Conservation (phyloP, 305 asterid species). For the Solanum hybrid region DNA sequence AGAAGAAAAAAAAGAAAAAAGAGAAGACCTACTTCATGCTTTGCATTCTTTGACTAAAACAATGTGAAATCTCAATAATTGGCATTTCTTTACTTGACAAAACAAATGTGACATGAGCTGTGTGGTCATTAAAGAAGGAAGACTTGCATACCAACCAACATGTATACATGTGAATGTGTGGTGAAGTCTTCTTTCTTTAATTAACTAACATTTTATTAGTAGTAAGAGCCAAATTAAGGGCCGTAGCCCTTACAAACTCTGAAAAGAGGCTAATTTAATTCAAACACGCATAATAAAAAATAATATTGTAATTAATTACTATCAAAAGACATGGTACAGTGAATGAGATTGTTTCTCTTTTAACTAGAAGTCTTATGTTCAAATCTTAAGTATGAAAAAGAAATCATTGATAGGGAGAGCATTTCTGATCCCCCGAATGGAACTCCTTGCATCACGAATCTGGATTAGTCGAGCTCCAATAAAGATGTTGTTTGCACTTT, state of each 20-base stretch:
- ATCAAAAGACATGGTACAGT: not conserved
- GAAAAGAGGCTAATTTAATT: not conserved
- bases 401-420: not conserved
- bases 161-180: not conserved
- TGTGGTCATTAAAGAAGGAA: not conserved
- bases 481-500: too few relatives aligned
- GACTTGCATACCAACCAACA: not conserved
- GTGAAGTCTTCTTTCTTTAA: not conserved
- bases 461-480: not conserved
- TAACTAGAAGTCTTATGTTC: not conserved
- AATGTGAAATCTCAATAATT: not conserved
- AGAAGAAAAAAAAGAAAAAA: not conserved
- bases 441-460: not conserved
- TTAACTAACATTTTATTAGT: not conserved
- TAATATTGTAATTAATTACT: not conserved
- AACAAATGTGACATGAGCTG: not conserved
- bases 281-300: not conserved
- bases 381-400: not conserved
- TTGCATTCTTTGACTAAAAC: not conserved
- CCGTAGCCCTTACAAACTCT: not conserved
- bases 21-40: not conserved
- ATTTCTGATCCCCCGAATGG: not conserved
- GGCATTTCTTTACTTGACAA: not conserved
- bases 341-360: fast-evolving
- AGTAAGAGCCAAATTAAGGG: not conserved